phyloP scores from a whole-genome alignment of 257 asterid species.

The Solanum neorickii region DNA sequence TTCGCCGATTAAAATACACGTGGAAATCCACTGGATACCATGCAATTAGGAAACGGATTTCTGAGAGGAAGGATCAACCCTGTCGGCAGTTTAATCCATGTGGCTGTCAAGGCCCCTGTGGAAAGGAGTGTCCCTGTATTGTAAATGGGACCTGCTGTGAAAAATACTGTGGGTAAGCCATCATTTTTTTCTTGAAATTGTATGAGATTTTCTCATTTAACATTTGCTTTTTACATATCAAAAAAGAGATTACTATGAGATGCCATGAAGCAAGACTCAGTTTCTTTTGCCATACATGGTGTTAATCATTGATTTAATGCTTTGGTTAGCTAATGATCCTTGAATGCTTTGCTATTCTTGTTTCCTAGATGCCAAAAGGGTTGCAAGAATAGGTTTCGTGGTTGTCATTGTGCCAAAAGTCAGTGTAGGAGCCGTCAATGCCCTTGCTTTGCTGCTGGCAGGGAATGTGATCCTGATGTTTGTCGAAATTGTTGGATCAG shows the following conservation, averaged over 20 bases:
- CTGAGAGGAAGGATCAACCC: conserved; percentile 91
- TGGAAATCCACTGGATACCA: conserved; percentile 95
- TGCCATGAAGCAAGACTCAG: conserved; percentile 24
- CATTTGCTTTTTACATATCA: background rate
- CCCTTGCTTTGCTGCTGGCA: conserved; percentile 94
- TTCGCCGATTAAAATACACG: conserved; percentile 87
- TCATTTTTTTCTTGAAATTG: background rate
- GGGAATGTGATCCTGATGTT: conserved; percentile 98
- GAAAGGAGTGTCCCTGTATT: conserved; percentile 82
- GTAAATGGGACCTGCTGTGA: conserved; percentile 88
- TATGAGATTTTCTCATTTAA: background rate
- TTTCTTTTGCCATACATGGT: background rate
- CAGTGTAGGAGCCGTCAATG: conserved; percentile 98
- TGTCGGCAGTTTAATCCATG: conserved; percentile 93
- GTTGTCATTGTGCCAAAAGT: conserved; percentile 99
- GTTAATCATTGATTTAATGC: background rate
- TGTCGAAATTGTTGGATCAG: conserved; percentile 97
- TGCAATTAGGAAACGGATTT: conserved; percentile 72
- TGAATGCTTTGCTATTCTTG: conserved; percentile 1
- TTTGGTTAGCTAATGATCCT: background rate
- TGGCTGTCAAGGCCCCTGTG: conserved; percentile 84
- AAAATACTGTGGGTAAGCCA: conserved; percentile 88
- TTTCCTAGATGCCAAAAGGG: conserved; percentile 72
- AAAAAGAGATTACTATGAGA: background rate
- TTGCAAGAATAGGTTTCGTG: conserved; percentile 93